Evolutionary conservation across 225 moss, liverwort and hornwort species (phyloP), one percentile per base, ranked within the genome.

Genomic region (Sphagnum tenellum): DNA sequence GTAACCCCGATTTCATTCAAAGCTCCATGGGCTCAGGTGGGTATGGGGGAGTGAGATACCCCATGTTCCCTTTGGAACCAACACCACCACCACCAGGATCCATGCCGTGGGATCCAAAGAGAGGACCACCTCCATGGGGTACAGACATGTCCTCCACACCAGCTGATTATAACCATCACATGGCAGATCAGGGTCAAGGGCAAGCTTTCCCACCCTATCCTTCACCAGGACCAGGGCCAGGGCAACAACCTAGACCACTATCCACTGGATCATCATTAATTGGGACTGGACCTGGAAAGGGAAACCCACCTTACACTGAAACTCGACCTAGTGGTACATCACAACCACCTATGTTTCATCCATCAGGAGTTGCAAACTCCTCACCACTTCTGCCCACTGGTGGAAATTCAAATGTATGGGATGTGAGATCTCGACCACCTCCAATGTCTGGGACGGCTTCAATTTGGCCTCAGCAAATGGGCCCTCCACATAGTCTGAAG

Each of bases 111-210:
- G 63, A 49, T 64, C 12, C 49, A 7, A 46, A 64, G 8, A 64
- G 63, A 3, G 48, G 50, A 52, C 52, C 52, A 6, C 52, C 9
- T 9, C 52, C 9, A 2, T 52, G 52, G 52, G 52, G 52, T 52
- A 52, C 9, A 9, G 52, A 52, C 52, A 6, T 9, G 7, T 5
- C 52, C 7, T 2, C 52, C 6, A 2, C 52, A 9, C 7, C 63
- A 46, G 63, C 63, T 50, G 49, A 64, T 64, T 12, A 46, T 12
- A 48, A 50, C 48, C 63, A 48, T 11, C 63, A 50, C 4, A 64
- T 64, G 9, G 11, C 7, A 48, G 63, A 64, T 9, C 63, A 64
- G 12, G 48, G 12, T 11, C 63, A 14, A 9, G 63, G 47, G 48
- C 63, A 14, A n/a, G 63, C 48, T 13, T 64, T 64, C 50, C 5